Conservation (phyloP, 495 filamentous ascomycete species). For the Cairneyella variabilis region DNA sequence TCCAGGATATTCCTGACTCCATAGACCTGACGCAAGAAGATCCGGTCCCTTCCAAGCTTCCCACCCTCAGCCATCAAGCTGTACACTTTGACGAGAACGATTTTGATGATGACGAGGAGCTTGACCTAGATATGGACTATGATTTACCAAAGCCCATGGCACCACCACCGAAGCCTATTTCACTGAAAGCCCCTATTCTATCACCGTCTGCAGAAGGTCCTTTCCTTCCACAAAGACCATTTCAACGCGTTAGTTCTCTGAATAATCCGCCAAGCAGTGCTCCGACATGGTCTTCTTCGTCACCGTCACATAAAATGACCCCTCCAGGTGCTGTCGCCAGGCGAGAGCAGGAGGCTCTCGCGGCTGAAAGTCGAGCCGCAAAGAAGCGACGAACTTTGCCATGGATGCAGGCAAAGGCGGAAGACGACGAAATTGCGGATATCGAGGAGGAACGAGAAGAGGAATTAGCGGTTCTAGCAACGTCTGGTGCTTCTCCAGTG, state of each 20-base stretch:
- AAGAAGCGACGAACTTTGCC: slow-evolving; percentile 23
- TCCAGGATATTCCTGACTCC: slow-evolving; percentile 32
- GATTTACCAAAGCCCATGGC: slow-evolving; percentile 39
- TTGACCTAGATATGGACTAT: slow-evolving; percentile 57
- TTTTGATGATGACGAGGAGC: slow-evolving; percentile 64
- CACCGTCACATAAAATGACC: slow-evolving; percentile 19
- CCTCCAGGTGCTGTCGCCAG: slow-evolving; percentile 15
- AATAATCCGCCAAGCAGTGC: slow-evolving; percentile 21
- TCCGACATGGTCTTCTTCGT: slow-evolving; percentile 24
- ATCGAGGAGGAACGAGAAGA: slow-evolving; percentile 8
- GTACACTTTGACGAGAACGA: slow-evolving; percentile 60
- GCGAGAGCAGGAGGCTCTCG: neutral
- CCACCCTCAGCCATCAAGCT: slow-evolving; percentile 12
- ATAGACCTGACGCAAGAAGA: slow-evolving; percentile 20
- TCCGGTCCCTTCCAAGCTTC: slow-evolving; percentile 11
- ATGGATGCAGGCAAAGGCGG: slow-evolving; percentile 18
- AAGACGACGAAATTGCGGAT: slow-evolving; percentile 18
- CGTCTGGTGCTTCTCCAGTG: slow-evolving; percentile 2
- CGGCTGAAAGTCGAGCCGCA: neutral
- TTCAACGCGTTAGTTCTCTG: neutral
- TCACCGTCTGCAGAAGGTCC: slow-evolving; percentile 20
- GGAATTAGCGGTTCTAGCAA: neutral
- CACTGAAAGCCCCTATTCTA: slow-evolving; percentile 12
- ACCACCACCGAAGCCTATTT: slow-evolving; percentile 26
- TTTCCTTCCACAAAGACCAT: slow-evolving; percentile 28